A percentile compares a stretch with the other conserved stretches of the same genome.
phyloP scores from a whole-genome alignment of 2,329 filamentous ascomycete species.

The Aspergillus oerlinghausenensis region DNA sequence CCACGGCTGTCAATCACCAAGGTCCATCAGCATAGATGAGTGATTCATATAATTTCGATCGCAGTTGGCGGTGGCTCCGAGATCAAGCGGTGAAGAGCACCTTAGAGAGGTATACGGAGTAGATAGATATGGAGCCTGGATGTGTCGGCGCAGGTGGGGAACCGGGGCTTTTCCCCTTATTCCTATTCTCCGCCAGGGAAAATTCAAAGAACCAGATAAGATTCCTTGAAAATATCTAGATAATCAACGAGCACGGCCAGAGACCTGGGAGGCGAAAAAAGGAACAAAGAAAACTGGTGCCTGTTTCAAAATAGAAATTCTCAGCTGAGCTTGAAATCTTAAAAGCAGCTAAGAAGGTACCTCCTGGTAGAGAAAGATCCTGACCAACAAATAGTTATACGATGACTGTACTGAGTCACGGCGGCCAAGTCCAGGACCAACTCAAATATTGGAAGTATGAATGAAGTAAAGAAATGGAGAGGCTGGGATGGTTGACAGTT shows the following conservation, averaged over 20 bases:
- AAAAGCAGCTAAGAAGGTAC: background rate
- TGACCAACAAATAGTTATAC: background rate
- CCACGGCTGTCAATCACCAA: slow-evolving; percentile 10
- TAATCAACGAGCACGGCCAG: background rate
- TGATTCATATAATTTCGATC: background rate
- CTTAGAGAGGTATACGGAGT: slow-evolving; percentile 17
- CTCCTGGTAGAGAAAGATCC: background rate
- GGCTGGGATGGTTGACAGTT: slow-evolving; percentile 14
- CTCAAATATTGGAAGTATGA: slow-evolving; percentile 1
- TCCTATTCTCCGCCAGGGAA: slow-evolving; percentile 10
- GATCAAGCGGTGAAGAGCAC: slow-evolving; percentile 21
- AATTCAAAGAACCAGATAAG: background rate
- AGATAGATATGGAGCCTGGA: background rate
- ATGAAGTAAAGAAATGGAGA: slow-evolving; percentile 8
- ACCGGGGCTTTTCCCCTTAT: background rate
- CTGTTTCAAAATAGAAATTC: background rate
- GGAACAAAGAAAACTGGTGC: slow-evolving; percentile 2
- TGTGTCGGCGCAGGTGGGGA: background rate
- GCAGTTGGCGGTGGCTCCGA: slow-evolving; percentile 7
- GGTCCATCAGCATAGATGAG: slow-evolving; percentile 5
- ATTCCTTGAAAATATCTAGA: background rate
- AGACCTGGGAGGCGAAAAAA: background rate
- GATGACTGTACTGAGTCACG: background rate
- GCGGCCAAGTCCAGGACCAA: background rate
- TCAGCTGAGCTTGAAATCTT: background rate